Evolutionary conservation across 495 filamentous ascomycete species (phyloP), one percentile per base, ranked within the genome.

Genomic region (Hypoxylon lenormandii): DNA sequence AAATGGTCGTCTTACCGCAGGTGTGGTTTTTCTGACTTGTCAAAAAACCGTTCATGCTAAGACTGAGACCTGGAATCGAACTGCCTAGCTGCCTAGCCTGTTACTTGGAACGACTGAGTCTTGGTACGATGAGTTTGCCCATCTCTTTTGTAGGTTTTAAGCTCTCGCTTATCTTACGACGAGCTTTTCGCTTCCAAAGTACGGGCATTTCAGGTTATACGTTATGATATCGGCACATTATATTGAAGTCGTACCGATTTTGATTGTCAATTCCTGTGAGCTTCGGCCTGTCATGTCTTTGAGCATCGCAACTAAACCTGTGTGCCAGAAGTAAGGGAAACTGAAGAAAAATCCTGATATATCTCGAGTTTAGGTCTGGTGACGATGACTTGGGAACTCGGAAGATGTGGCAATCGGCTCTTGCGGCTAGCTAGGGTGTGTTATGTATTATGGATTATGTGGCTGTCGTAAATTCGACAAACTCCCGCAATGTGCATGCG

Each of bases 101-200:
- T 19, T 18, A 26, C 28, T 33, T 50, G 22, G 19, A 49, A 60
- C 57, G 63, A 57, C 13, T 54, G 51, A 45, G 42, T 51, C 40
- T 46, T 5, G 42, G 30, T 47, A 13, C 16, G 47, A 47, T 43
- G 42, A 49, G 21, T 13, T 51, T 26, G 19, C 46, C 23, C 46
- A 42, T 62, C 33, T 33, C 33, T 40, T 47, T 16, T 33, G 33
- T 42, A 15, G 13, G 1, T 12, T 37, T 38, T 28, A 42, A 42
- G 23, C 11, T 64, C 45, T 69, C 69, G 64, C 64, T 69, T 72
- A 72, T 72, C 69, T 72, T 2, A 48, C 22, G 23, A 56, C 64
- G 64, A 59, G 69, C 40, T 33, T 28, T 28, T 69, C 63, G 59
- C 22, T 64, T 64, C 49, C 54, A 68, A 28, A 38, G 53, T 45